Conservation (phyloP, 768 basidiomycete genomes). For the Tephrocybe sp. region DNA sequence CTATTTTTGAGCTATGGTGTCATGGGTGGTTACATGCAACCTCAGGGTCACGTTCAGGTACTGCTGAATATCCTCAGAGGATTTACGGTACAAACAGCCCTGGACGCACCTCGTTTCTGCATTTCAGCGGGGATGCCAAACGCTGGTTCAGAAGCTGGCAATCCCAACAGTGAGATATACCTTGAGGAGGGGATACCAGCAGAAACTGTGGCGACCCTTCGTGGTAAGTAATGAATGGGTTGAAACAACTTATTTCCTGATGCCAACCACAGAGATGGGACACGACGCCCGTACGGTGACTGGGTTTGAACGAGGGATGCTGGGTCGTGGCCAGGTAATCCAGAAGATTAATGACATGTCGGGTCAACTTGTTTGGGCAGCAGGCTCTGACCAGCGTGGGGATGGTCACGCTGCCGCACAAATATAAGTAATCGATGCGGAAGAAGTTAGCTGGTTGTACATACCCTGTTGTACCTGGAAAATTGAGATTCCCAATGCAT, state of each 20-base stretch:
- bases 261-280: constrained; percentile 68
- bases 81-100: constrained; percentile 81
- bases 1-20: constrained; percentile 88
- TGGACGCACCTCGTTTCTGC: constrained; percentile 95
- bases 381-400: constrained; percentile 84
- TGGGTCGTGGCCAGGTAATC: constrained; percentile 90
- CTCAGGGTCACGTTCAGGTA: constrained; percentile 96
- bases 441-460: neutral
- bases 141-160: constrained; percentile 50
- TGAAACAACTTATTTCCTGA: constrained; percentile 2
- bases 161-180: constrained; percentile 81
- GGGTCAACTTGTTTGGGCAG: constrained; percentile 87
- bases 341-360: constrained; percentile 68
- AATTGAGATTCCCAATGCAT: too few relatives aligned
- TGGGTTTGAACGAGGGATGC: constrained; percentile 59
- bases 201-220: constrained; percentile 62
- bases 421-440: constrained; percentile 56
- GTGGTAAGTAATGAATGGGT: constrained; percentile 41
- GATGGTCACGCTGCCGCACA: constrained; percentile 89
- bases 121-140: constrained; percentile 84
- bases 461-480: too few relatives aligned
- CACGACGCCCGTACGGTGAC: constrained; percentile 69
- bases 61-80: constrained; percentile 88
- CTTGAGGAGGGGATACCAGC: constrained; percentile 80
- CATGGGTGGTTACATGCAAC: constrained; percentile 95